Base-by-base conservation (phyloP, 2,329 filamentous ascomycete species). In the Colletotrichum siamense region DNA sequence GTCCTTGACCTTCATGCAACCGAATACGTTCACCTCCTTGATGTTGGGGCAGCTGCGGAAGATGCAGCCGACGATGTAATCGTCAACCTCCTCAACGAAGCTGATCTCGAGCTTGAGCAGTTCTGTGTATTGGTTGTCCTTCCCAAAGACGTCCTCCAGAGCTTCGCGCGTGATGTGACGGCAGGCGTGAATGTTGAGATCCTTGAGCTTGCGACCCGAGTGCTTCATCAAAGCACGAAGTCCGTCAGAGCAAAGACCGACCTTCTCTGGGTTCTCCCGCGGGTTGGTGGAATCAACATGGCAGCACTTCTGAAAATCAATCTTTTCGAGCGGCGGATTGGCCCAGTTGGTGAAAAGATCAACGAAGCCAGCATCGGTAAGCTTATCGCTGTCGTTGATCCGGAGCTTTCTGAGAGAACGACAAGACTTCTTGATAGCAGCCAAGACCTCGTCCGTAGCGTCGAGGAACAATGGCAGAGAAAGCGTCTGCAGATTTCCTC, bases 141-240 rank as follows among this genome's bases (percentile, higher is more conserved):
- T 84, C 8, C 87, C 85, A 81, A 99, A 98, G 1, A 94, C 93
- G 12, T 93, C 89, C 77, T 95, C 92, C 75, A 98, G 96, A 0
- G 95, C 92, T 18, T 90, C 86, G 39, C 90, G 88, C 2, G 92
- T 90, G 78, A 99, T 96, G 82, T 98, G 94, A 5, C 96, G 93
- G 82, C 95, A 98, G 0, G 94, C 95, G 16, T 95, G 91, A n/a
- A 98, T 88, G 81, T 98, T 95, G 39, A 99, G 87, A 55, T 90
- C 87, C 75, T 89, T 88, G 3, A 99, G 85, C 13, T 85, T 88
- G 2, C 85, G 82, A 6, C 95, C 95, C 0, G 96, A 98, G 82
- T 98, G 96, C 1, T 87, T 86, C 95, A 98, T 98, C 59, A 98
- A 85, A 0, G 95, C 95, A 78, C 90, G 87, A 86, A 99, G 96